These are phyloP conservation scores for Mucor velutinosus DNA, from an alignment of 371 early-diverging fungal species.

Conservation along the genomic window DNA sequence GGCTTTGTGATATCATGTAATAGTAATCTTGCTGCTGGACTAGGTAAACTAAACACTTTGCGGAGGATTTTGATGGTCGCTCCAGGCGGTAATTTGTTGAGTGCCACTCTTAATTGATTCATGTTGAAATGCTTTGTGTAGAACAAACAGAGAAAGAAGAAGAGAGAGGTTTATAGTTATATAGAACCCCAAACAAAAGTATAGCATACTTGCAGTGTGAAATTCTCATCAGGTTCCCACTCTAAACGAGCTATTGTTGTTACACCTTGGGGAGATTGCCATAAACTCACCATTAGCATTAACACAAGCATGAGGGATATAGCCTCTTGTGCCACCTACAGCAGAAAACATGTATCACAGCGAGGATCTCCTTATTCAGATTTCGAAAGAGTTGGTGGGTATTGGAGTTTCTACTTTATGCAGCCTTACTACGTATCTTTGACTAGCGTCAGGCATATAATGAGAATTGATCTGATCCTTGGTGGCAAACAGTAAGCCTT, in stretches of 20 bases:
- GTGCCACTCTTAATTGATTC: conserved; percentile 39
- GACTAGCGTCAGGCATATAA: no score
- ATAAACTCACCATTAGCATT: not conserved
- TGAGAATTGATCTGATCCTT: no score
- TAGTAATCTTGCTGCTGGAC: conserved; percentile 42
- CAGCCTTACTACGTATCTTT: no score
- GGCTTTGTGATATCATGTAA: conserved; percentile 44
- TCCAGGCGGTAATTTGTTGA: conserved; percentile 40
- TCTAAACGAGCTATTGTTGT: not conserved
- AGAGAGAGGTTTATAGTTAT: not conserved
- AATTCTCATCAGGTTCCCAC: not conserved
- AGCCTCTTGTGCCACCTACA: not conserved
- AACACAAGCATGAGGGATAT: not conserved
- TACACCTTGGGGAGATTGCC: not conserved
- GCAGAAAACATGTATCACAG: not conserved
- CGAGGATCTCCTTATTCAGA: no score
- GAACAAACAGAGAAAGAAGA: not conserved
- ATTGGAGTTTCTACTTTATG: no score
- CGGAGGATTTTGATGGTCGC: conserved; percentile 42
- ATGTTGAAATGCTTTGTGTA: conserved; percentile 14
- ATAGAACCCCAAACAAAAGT: not conserved
- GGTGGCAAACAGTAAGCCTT: no score
- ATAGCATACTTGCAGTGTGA: not conserved
- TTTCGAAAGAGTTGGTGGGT: no score
- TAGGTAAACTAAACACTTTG: conserved; percentile 41